Base-by-base conservation (phyloP, 768 basidiomycete genomes). In the Suillus paluster region DNA sequence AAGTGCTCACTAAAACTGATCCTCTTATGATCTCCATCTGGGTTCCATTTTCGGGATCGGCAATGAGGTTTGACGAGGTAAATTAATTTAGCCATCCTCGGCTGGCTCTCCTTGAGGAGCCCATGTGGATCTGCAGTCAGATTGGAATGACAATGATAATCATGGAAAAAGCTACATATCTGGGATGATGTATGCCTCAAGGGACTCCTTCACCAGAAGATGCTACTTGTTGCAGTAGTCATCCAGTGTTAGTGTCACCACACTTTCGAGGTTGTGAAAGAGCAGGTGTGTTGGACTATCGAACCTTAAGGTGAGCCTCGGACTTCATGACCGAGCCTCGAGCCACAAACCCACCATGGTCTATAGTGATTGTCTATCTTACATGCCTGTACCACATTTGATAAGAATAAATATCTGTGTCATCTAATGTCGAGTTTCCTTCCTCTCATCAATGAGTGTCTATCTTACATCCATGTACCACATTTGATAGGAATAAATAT, bases 121-220 rank as follows among this genome's bases (percentile, higher is more conserved):
- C 82, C 85, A 48, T 82, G 75, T 0, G 90, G 90, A 76, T 93
- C 91, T 91, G 55, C 8, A 62, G 48, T 36, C 30, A 8, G 12
- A 60, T 34, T 23, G 17, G n/a, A 50, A 19, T 19, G 5, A 63
- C 1, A 66, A 36, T 19, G 41, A 46, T 30, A 5, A 1, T 33
- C 6, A 4, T 3, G 4, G 17, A 45, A 39, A 6, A 38, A 27
- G 42, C 38, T 19, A 64, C 74, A 38, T 67, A 90, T 92, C 92
- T 46, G 92, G 89, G 1, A 90, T 73, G 27, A 91, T 81, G 58
- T 86, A 89, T 0, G 87, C 91, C 57, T 82, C 82, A 3, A 84
- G 78, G 0, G 82, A 83, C 10, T 79, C 73, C 3, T 78, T 71
- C 3, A 92, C 70, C 2, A 88, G 81, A 50, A 93, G 85, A 5